phyloP scores from a whole-genome alignment of 2,329 filamentous ascomycete species.

The Pseudopyrenochaeta lycopersici region DNA sequence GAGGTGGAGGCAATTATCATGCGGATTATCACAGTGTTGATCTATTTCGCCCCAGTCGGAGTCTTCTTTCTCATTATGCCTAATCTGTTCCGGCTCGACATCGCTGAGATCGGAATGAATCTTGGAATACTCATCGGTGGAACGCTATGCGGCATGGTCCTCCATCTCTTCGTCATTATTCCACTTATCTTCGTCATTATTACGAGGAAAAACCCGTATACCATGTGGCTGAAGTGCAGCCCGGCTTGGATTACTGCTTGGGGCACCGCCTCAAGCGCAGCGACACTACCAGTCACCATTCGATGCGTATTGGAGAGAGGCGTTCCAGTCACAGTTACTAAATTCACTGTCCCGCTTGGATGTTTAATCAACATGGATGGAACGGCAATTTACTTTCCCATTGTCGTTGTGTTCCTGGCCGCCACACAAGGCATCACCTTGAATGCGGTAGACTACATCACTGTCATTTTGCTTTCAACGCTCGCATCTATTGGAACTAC shows the following conservation, averaged over 20 bases:
- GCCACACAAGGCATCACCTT: constrained; percentile 59
- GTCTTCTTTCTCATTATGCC: constrained; percentile 65
- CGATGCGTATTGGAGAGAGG: constrained; percentile 51
- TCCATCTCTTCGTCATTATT: constrained; percentile 59
- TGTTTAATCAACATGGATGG: constrained; percentile 49
- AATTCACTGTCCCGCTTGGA: constrained; percentile 60
- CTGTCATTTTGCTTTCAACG: constrained; percentile 60
- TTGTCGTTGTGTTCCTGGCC: constrained; percentile 63
- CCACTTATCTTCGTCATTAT: constrained; percentile 47
- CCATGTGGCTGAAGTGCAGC: constrained; percentile 59
- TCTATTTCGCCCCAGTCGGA: constrained; percentile 60
- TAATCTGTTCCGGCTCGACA: constrained; percentile 61
- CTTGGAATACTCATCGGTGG: constrained; percentile 61
- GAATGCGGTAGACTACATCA: constrained; percentile 57
- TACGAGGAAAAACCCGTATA: constrained; percentile 58
- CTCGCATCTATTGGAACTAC: constrained; percentile 64
- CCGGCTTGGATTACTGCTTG: constrained; percentile 65
- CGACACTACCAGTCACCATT: constrained; percentile 62
- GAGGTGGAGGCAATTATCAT: constrained; percentile 61
- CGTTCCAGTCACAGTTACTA: constrained; percentile 55
- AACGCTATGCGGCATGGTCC: constrained; percentile 56
- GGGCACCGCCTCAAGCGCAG: constrained; percentile 63
- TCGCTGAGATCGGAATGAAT: constrained; percentile 59
- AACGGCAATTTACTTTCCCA: constrained; percentile 66
- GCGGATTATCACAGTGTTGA: constrained; percentile 58